Conservation (phyloP, 2,329 filamentous ascomycete genomes). For the Paradendryphiella salina region DNA sequence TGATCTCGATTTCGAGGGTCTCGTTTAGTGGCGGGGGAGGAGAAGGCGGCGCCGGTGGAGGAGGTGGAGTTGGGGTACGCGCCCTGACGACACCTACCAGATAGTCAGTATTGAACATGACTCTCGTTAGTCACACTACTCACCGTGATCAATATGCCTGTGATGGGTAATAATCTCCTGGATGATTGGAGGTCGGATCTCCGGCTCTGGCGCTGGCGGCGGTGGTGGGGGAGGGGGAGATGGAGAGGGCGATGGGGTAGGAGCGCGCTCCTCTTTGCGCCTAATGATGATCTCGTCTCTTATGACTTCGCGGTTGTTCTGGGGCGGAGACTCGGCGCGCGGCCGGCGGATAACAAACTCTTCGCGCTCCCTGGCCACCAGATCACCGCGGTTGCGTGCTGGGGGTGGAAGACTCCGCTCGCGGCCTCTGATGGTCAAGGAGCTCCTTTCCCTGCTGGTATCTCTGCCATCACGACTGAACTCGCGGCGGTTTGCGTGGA, state of each 20-base stretch:
- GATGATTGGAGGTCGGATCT: constrained; percentile 78
- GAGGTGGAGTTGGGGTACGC: constrained; percentile 55
- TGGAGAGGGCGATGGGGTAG: constrained; percentile 59
- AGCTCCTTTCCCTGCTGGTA: constrained; percentile 43
- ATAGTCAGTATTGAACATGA: constrained; percentile 6
- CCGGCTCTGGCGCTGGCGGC: constrained; percentile 61
- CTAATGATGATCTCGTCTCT: constrained; percentile 51
- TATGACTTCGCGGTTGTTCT: constrained; percentile 43
- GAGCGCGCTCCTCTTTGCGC: constrained; percentile 51
- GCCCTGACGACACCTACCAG: constrained; percentile 51
- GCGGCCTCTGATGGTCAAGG: constrained; percentile 39
- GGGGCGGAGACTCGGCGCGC: constrained; percentile 42
- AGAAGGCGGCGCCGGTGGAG: constrained; percentile 50
- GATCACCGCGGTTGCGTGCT: constrained; percentile 39
- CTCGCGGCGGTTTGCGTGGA: constrained; percentile 43
- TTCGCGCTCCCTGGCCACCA: constrained; percentile 48
- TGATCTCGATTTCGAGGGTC: constrained; percentile 61
- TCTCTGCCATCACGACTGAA: constrained; percentile 43
- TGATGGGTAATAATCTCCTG: constrained; percentile 90
- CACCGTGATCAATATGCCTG: constrained; percentile 83
- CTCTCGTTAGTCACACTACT: constrained; percentile 34
- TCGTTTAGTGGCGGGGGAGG: constrained; percentile 55
- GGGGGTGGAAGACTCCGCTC: constrained; percentile 46
- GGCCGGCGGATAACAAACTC: constrained; percentile 48
- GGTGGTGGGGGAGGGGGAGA: constrained; percentile 52